A percentile compares a stretch with the other conserved stretches of the same genome.
Evolutionary conservation across 1,139 yeast genomes (phyloP).

Genomic region (Geotrichum klebahnii): DNA sequence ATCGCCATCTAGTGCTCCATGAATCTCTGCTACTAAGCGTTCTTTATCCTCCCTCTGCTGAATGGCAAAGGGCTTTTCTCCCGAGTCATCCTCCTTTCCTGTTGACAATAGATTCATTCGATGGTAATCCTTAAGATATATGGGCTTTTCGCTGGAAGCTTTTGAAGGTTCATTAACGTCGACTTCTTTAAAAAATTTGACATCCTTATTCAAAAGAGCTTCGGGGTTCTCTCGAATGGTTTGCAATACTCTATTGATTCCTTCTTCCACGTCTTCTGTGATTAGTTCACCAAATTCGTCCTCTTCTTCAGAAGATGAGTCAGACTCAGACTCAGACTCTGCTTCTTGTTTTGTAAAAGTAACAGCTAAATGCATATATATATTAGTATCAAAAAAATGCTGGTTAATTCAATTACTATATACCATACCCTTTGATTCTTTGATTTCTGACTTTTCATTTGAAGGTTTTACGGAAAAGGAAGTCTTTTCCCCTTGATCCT

Average conservation of each 20-base stretch:
- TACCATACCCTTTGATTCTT: conserved; percentile 16
- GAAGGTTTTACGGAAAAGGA: conserved; percentile 7
- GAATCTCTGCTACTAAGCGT: conserved; percentile 69
- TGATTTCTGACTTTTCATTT: conserved; percentile 5
- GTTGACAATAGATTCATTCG: conserved; percentile 68
- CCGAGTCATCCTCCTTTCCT: conserved; percentile 47
- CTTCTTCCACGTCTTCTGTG: conserved; percentile 80
- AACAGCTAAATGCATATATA: background rate
- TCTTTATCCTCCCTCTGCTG: conserved; percentile 72
- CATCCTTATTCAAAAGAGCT: conserved; percentile 58
- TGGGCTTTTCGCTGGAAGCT: conserved; percentile 51
- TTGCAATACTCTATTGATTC: conserved; percentile 65
- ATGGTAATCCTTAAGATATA: conserved; percentile 88
- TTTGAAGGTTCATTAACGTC: conserved; percentile 35
- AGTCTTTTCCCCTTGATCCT: conserved; percentile 16
- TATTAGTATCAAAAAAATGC: background rate
- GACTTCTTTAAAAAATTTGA: conserved; percentile 64
- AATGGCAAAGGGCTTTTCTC: conserved; percentile 63
- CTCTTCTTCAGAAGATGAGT: conserved; percentile 63
- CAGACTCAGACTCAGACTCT: conserved; percentile 33
- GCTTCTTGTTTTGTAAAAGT: conserved; percentile 22
- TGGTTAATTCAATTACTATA: background rate
- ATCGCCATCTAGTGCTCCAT: conserved; percentile 51
- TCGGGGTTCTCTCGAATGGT: conserved; percentile 61
- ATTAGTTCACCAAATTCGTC: conserved; percentile 88